phyloP scores from a whole-genome alignment of 2,329 filamentous ascomycete genomes.

The Aphanocladium album region DNA sequence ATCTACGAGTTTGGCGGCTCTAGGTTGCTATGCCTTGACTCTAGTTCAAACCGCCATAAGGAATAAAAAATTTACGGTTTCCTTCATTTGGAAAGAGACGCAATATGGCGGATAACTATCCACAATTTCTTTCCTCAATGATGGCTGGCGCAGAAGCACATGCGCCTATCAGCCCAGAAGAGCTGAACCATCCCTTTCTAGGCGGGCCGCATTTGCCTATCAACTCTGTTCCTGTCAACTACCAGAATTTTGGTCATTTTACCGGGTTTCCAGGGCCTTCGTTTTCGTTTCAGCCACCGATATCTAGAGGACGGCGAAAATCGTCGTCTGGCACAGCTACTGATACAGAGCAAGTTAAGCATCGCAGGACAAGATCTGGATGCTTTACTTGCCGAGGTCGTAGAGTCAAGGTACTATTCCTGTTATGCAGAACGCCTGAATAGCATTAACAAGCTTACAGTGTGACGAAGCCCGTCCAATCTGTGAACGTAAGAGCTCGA shows the following conservation, averaged over 20 bases:
- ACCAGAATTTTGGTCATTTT: slow-evolving; percentile 46
- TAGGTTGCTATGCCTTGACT: not conserved
- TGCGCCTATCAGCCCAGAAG: slow-evolving; percentile 34
- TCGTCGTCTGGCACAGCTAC: slow-evolving; percentile 32
- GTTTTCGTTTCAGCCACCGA: slow-evolving; percentile 43
- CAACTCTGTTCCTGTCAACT: slow-evolving; percentile 20
- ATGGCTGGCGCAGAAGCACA: slow-evolving; percentile 42
- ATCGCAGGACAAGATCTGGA: slow-evolving; percentile 86
- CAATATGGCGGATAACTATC: slow-evolving; percentile 52
- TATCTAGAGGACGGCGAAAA: slow-evolving; percentile 47
- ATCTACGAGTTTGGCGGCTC: not conserved
- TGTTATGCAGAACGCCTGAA: not conserved
- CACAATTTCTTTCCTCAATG: slow-evolving; percentile 50
- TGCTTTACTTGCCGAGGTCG: slow-evolving; percentile 88
- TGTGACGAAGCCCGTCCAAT: slow-evolving; percentile 86
- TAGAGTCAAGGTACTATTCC: slow-evolving; percentile 66
- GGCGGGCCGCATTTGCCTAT: slow-evolving; percentile 27
- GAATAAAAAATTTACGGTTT: not conserved
- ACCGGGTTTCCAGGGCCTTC: slow-evolving; percentile 46
- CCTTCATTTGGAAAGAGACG: not conserved
- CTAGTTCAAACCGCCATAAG: not conserved
- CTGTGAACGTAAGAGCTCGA: slow-evolving; percentile 61
- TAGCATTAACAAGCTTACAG: slow-evolving; percentile 38
- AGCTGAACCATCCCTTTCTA: slow-evolving; percentile 27
- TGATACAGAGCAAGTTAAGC: slow-evolving; percentile 72